Percentiles rank a stretch among this genome's conserved stretches.
Conservation (phyloP, 73 alveolate genomes). For the Symbiodinium pilosum region DNA sequence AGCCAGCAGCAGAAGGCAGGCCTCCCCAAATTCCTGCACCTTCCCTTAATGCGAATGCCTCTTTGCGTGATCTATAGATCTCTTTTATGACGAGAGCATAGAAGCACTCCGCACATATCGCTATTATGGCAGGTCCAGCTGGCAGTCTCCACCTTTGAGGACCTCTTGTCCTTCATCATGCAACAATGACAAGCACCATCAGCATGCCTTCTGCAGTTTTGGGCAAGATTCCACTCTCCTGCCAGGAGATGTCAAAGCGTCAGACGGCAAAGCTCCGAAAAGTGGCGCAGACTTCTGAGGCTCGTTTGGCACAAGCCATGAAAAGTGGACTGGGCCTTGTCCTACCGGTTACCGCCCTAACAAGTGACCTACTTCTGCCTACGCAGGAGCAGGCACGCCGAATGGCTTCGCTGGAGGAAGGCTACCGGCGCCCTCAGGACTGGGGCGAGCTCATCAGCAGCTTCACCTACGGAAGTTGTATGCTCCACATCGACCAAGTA, state of each 20-base stretch:
- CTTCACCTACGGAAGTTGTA: no score
- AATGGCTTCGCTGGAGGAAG: constrained; percentile 31
- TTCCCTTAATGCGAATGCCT: no score
- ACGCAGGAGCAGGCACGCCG: constrained; percentile 46
- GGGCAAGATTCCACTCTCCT: no score
- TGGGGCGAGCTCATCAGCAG: no score
- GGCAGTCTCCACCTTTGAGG: constrained; percentile 85
- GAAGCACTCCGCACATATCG: no score
- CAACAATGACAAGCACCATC: neutral
- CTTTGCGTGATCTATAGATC: no score
- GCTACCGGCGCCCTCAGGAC: constrained; percentile 27
- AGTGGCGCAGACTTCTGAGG: constrained; percentile 13
- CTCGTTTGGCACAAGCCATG: neutral
- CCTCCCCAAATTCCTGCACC: no score
- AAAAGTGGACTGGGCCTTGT: neutral
- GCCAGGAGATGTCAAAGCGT: constrained; percentile 78
- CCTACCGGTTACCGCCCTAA: neutral
- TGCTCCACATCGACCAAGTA: no score
- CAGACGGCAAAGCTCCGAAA: constrained; percentile 75
- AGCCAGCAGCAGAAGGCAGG: constrained; percentile 74
- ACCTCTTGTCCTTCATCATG: neutral
- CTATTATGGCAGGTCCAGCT: constrained; percentile 15
- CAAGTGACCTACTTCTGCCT: neutral
- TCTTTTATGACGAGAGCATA: neutral
- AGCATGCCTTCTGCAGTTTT: no score